Evolutionary conservation across 129 eudicot species (phyloP).

Genomic region (Kitagawia praeruptora): DNA sequence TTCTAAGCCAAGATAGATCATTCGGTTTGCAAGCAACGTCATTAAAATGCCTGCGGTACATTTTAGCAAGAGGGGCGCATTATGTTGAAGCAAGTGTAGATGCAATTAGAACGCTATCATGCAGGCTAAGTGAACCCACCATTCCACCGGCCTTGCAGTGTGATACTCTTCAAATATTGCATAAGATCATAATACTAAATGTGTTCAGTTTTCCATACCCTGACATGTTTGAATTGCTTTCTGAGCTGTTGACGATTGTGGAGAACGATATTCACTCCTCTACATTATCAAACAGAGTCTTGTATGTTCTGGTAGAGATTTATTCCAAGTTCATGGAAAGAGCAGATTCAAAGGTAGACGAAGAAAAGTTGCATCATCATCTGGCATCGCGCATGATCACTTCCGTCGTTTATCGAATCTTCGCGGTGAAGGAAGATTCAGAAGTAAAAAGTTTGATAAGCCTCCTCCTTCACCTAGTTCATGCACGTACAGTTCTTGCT

Average conservation of each 20-base stretch:
- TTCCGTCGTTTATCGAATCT: constrained; percentile 34
- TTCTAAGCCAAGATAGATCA: constrained; percentile 38
- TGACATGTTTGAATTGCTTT: constrained; percentile 43
- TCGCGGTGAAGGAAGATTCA: constrained; percentile 16
- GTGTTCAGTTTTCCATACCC: constrained; percentile 20
- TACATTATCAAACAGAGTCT: constrained; percentile 28
- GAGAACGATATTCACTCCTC: constrained; percentile 37
- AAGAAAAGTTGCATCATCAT: constrained; percentile 14
- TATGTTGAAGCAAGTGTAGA: constrained; percentile 31
- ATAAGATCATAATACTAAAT: constrained; percentile 46
- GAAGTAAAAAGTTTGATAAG: constrained; percentile 37
- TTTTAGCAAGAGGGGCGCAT: constrained; percentile 38
- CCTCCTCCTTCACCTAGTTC: constrained; percentile 28
- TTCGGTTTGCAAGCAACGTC: constrained; percentile 43
- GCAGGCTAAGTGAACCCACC: constrained; percentile 31
- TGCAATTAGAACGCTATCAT: constrained; percentile 29
- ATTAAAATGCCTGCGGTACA: constrained; percentile 49
- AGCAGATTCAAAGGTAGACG: constrained; percentile 20
- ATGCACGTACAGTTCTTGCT: constrained; percentile 34
- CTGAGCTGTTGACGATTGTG: constrained; percentile 31
- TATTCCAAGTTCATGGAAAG: constrained; percentile 45
- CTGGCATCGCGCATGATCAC: constrained; percentile 36
- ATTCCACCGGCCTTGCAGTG: constrained; percentile 38
- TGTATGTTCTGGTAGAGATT: constrained; percentile 32
- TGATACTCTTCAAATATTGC: constrained; percentile 46